Percentiles rank a stretch among this genome's conserved stretches.
phyloP scores from a whole-genome alignment of 306 rosid genomes.

The Gastrolobium bilobum region DNA sequence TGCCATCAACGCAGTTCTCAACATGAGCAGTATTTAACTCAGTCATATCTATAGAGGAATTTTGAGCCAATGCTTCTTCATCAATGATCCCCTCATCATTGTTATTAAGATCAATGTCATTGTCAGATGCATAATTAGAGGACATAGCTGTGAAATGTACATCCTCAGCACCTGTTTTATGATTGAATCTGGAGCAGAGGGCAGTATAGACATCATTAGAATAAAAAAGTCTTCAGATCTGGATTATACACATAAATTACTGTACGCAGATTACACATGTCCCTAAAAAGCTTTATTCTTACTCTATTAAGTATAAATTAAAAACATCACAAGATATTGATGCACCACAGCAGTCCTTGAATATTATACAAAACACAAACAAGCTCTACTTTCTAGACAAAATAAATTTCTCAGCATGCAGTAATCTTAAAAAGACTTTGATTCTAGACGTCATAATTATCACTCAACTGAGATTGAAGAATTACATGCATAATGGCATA shows the following conservation, averaged over 20 bases:
- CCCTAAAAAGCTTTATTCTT: not conserved
- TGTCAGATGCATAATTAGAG: conserved; percentile 59
- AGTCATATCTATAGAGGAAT: conserved; percentile 45
- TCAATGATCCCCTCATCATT: conserved; percentile 46
- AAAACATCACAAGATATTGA: conserved; percentile 13
- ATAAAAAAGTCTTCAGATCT: conserved; percentile 28
- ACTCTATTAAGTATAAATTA: not conserved
- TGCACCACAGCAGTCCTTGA: conserved; percentile 2
- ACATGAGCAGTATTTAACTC: conserved; percentile 35
- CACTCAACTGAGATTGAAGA: conserved; percentile 26
- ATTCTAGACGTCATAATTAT: not conserved
- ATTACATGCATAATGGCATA: not conserved
- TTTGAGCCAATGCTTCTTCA: conserved; percentile 46
- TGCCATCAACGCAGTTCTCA: conserved; percentile 37
- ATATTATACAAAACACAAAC: not conserved
- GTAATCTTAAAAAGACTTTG: conserved; percentile 4
- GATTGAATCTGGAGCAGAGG: conserved; percentile 79
- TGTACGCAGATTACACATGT: not conserved
- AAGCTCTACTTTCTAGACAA: not conserved
- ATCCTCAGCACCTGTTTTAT: conserved; percentile 91
- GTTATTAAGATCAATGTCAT: conserved; percentile 28
- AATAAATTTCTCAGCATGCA: conserved; percentile 20
- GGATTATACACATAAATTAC: not conserved
- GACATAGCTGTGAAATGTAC: conserved; percentile 78
- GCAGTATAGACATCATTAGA: conserved; percentile 30